These are phyloP conservation scores for Papiliotrema laurentii DNA, from an alignment of 1,284 basidiomycete species.

Conservation along the genomic window DNA sequence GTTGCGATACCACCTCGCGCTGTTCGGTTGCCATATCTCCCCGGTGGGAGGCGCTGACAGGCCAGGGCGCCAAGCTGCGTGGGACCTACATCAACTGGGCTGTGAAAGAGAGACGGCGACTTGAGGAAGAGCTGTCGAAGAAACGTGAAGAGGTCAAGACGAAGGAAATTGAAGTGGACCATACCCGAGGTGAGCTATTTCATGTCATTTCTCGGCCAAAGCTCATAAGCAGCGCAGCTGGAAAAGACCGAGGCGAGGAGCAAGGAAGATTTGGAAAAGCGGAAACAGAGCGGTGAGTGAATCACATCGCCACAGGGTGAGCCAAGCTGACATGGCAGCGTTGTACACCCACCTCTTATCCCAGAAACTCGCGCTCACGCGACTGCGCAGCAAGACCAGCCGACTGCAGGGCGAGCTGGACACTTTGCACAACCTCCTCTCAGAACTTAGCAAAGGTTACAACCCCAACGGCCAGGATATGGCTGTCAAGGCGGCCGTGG, in stretches of 20 bases:
- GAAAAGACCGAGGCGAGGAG: slow-evolving; percentile 32
- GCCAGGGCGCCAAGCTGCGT: slow-evolving; percentile 83
- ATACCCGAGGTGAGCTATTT: slow-evolving; percentile 28
- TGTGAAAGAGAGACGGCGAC: slow-evolving; percentile 74
- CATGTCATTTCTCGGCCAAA: not conserved
- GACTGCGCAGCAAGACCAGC: slow-evolving; percentile 66
- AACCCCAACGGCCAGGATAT: slow-evolving; percentile 97
- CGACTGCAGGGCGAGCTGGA: slow-evolving; percentile 70
- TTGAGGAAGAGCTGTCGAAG: slow-evolving; percentile 60
- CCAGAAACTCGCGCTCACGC: slow-evolving; percentile 70
- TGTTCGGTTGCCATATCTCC: slow-evolving; percentile 7
- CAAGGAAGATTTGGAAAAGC: slow-evolving; percentile 59
- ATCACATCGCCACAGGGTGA: not conserved
- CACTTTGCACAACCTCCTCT: slow-evolving; percentile 76
- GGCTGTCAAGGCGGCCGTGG: slow-evolving; percentile 94
- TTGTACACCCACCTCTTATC: slow-evolving; percentile 70
- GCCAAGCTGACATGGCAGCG: slow-evolving; percentile 52
- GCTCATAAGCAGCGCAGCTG: slow-evolving; percentile 18
- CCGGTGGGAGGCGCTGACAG: not conserved
- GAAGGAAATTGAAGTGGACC: slow-evolving; percentile 54
- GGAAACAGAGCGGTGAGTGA: slow-evolving; percentile 75
- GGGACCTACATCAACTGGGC: slow-evolving; percentile 81
- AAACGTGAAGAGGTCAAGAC: slow-evolving; percentile 60
- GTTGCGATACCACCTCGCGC: no score
- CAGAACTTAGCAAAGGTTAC: slow-evolving; percentile 75